A percentile compares a stretch with the other conserved stretches of the same genome.
Evolutionary conservation across 2,329 filamentous ascomycete genomes (phyloP).

Genomic region (Ophiostoma australiae): DNA sequence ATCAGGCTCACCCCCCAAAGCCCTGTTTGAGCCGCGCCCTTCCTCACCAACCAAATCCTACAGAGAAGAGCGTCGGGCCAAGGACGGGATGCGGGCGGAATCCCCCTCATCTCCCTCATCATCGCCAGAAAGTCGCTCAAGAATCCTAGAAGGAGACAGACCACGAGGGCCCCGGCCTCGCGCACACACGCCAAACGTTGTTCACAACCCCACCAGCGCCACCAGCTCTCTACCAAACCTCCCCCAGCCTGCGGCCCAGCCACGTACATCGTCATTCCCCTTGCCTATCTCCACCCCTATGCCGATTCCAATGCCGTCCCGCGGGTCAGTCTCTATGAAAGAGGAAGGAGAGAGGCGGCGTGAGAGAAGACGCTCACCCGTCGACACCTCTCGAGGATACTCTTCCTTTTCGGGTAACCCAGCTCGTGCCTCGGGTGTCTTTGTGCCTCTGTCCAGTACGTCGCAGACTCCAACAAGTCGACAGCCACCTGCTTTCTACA

Average conservation of each 20-base stretch:
- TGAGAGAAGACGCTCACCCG: conserved; percentile 23
- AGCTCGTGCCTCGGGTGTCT: conserved; percentile 21
- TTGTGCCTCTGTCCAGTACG: conserved; percentile 13
- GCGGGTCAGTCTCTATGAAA: background rate
- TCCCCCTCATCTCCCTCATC: conserved; percentile 34
- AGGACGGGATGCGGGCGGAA: conserved; percentile 29
- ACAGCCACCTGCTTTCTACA: conserved; percentile 19
- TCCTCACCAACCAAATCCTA: conserved; percentile 17
- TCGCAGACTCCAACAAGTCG: conserved; percentile 13
- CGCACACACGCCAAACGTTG: conserved; percentile 33
- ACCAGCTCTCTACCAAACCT: conserved; percentile 16
- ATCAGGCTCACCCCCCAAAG: conserved; percentile 14
- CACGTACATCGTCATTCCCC: conserved; percentile 15
- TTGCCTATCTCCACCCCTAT: conserved; percentile 16
- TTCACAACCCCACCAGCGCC: conserved; percentile 24
- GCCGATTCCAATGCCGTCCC: background rate
- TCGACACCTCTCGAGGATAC: conserved; percentile 17
- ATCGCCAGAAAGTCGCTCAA: conserved; percentile 29
- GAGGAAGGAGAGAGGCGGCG: conserved; percentile 12
- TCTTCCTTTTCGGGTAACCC: conserved; percentile 15
- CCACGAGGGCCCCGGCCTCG: conserved; percentile 28
- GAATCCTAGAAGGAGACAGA: conserved; percentile 22
- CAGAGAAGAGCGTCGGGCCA: conserved; percentile 24
- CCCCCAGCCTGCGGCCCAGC: background rate
- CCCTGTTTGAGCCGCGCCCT: background rate